These are phyloP conservation scores for Ophiorrhiza pumila DNA, from an alignment of 257 asterid species.

Conservation along the genomic window DNA sequence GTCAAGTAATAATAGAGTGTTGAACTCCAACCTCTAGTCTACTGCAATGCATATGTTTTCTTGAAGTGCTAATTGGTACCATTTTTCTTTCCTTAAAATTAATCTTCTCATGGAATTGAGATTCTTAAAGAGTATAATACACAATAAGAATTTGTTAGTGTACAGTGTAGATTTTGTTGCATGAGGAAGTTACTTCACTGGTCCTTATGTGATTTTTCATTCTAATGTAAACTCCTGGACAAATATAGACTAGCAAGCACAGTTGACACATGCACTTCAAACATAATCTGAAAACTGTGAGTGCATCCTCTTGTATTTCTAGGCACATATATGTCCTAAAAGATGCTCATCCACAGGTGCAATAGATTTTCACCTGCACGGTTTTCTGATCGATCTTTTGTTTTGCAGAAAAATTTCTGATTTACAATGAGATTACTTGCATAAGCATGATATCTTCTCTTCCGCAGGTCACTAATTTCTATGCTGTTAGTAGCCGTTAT, in stretches of 20 bases:
- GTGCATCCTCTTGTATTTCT: background rate
- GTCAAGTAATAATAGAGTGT: background rate
- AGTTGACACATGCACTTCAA: background rate
- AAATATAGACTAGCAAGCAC: background rate
- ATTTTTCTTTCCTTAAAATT: background rate
- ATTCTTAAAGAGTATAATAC: background rate
- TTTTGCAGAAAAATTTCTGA: conserved; percentile 1
- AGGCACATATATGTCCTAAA: background rate
- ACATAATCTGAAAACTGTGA: background rate
- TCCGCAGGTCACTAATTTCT: conserved; percentile 80
- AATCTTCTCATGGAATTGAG: background rate
- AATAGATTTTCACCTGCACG: background rate
- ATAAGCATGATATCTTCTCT: background rate
- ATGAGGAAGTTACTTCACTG: background rate
- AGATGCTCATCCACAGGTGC: background rate
- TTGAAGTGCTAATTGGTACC: background rate
- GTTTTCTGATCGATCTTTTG: background rate
- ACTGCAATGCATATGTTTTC: background rate
- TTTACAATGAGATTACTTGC: background rate
- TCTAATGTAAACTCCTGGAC: background rate
- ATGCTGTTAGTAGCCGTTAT: conserved; percentile 95
- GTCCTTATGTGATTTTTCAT: background rate
- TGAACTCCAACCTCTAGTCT: background rate
- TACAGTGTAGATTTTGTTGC: background rate
- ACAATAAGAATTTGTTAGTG: background rate